Evolutionary conservation across 257 asterid genomes (phyloP), one percentile per base, ranked within the genome.

Genomic region (Catharanthus roseus): DNA sequence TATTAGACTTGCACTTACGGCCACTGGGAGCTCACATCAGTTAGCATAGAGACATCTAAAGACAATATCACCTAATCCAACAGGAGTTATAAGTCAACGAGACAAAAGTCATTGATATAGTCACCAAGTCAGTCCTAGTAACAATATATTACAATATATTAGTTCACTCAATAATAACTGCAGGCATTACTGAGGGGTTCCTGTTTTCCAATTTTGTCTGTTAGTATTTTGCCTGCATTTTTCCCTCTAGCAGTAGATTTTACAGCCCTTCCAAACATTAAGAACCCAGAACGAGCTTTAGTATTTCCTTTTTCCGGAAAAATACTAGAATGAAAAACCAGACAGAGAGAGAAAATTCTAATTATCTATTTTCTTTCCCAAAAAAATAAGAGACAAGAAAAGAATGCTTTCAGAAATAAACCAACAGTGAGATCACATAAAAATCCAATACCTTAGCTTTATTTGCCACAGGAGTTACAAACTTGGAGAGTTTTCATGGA

Each of bases 401-500:
- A 50, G 18, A n/a, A 6, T 0, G 15, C 71, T 23, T 13, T 3
- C 38, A 6, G 39, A 12, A 13, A n/a, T n/a, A 66, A 18, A 69
- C 13, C 4, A 55, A 23, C 13, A 15, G 15, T 0, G 4, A 57
- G 6, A 70, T 28, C 24, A 69, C 45, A 69, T 33, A n/a, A 69
- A n/a, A 53, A 18, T 16, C 24, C 5, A 66, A 53, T 66, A 69
- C 79, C 79, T 75, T 75, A n/a, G 39, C 70, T 67, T 75, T 75
- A 36, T 80, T 84, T n/a, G 67, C 77, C 36, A 66, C 85, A 76
- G 80, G 82, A 72, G 72, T 55, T 68, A 75, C 72, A 65, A 82
- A 93, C 75, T 79, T 85, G 68, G 88, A 79, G 58, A 76, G 47
- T 70, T 70, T 82, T 53, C 74, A 82, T 60, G 83, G 72, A 75